These are phyloP conservation scores for Pythium dissimile DNA, from an alignment of 352 stramenopile species.

Conservation along the genomic window DNA sequence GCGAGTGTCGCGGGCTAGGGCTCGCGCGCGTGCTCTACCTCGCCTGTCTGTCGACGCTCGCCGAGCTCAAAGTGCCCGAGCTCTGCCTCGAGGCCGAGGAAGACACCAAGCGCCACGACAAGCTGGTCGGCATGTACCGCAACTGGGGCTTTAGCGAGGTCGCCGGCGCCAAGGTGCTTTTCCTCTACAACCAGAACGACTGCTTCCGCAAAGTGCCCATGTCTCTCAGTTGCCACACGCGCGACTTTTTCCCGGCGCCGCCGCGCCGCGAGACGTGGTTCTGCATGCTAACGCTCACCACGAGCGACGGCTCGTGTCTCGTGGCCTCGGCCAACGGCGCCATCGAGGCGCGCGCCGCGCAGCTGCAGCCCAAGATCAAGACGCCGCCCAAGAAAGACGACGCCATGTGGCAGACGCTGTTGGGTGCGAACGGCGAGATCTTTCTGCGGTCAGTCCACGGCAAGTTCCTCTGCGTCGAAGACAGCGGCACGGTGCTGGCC, in stretches of 20 bases:
- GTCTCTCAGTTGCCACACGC: constrained; percentile 42
- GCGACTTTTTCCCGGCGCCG: constrained; percentile 40
- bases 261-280: constrained; percentile 58
- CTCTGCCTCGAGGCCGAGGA: constrained; percentile 31
- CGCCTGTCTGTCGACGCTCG: constrained; percentile 62
- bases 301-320: constrained; percentile 59
- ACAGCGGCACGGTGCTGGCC: constrained; percentile 63
- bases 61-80: constrained; percentile 45
- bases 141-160: constrained; percentile 63
- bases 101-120: constrained; percentile 33
- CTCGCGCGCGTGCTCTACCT: constrained; percentile 77
- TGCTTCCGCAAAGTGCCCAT: constrained; percentile 86
- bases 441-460: constrained; percentile 72
- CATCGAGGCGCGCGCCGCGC: constrained; percentile 31
- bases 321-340: constrained; percentile 62
- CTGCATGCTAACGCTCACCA: constrained; percentile 71
- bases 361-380: neutral
- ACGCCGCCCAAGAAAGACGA: constrained; percentile 15
- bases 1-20: constrained; percentile 61
- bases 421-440: constrained; percentile 53
- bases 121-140: constrained; percentile 69
- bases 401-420: constrained; percentile 73
- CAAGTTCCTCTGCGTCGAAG: constrained; percentile 84
- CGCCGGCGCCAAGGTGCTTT: constrained; percentile 57
- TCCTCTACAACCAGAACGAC: constrained; percentile 83